Base-by-base conservation (phyloP, 345 rosid genomes). In the Rhodamnia rubescens region DNA sequence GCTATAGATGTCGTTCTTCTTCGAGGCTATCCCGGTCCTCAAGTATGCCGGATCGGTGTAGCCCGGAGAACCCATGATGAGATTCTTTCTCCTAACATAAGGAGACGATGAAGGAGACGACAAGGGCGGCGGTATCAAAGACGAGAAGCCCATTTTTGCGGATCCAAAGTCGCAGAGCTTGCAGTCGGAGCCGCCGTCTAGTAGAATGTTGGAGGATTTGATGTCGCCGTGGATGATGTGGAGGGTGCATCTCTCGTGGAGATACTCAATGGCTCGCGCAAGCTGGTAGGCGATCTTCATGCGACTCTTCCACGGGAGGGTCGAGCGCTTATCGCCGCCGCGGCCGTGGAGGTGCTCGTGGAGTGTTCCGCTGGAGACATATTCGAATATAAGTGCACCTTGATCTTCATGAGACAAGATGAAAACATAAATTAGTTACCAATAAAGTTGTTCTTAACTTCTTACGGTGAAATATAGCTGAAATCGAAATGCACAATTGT, bases 121-220 rank as follows among this genome's bases (percentile, higher is more conserved):
- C 4, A 84, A 82, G 22, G 88, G 86, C 44, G 89, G 85, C n/a
- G 64, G 42, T 36, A 95, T 92, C 82, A 89, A 87, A 3, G 96
- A 93, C 0, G 98, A 95, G 75, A 95, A 95, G 3, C 97, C 97
- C 89, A 93, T 92, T 53, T 92, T 96, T 4, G 94, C 92, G 8
- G 90, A 95, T 42, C 98, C 98, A 7, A 96, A 95, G 85, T 96
- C 99, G 64, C 99, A 96, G 12, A 96, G 96, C 90, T 93, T 94
- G 91, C 93, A 87, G 85, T 93, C 92, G 42, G 91, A 88, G 40
- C 86, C 36, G 58, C 90, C 90, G 82, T 96, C 99, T 36, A 96
- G 92, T 7, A 96, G 88, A 32, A 96, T 88, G 50, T 96, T 96
- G 1, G 99, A 93, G 47, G 98, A 87, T 85, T 96, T 96, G 84